These are phyloP conservation scores for Asterophora parasitica DNA, from an alignment of 768 basidiomycete species.

Conservation along the genomic window DNA sequence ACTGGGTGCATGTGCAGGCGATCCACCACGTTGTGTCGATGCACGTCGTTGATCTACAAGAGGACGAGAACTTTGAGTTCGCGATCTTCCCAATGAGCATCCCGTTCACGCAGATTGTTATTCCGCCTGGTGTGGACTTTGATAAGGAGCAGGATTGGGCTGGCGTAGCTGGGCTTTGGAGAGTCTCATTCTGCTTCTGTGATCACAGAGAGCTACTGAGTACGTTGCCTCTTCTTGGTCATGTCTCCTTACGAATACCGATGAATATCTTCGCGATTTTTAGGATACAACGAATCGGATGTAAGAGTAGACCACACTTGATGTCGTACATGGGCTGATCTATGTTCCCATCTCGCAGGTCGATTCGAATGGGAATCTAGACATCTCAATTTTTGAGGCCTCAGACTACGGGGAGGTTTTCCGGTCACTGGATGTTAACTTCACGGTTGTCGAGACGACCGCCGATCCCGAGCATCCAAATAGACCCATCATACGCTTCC, in stretches of 20 bases:
- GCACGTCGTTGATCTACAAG: conserved; percentile 41
- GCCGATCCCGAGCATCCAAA: conserved; percentile 44
- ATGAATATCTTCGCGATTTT: background rate
- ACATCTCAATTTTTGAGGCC: conserved; percentile 46
- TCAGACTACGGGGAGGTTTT: conserved; percentile 48
- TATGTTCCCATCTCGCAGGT: conserved; percentile 18
- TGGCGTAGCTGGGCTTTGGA: conserved; percentile 56
- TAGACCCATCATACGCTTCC: conserved; percentile 50
- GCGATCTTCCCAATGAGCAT: conserved; percentile 46
- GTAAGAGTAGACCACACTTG: conserved; percentile 18
- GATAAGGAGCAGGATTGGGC: conserved; percentile 48
- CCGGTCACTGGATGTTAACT: conserved; percentile 41
- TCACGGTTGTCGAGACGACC: conserved; percentile 37
- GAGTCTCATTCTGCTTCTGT: conserved; percentile 60
- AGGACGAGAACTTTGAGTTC: conserved; percentile 28
- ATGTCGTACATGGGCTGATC: background rate
- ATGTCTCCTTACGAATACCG: background rate
- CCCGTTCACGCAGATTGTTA: conserved; percentile 47
- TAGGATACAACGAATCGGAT: conserved; percentile 39
- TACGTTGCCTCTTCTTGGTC: conserved; percentile 30
- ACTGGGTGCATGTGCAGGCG: conserved; percentile 58
- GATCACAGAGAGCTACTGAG: conserved; percentile 64
- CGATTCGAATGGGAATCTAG: conserved; percentile 27
- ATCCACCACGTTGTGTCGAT: conserved; percentile 53
- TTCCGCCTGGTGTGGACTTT: conserved; percentile 34